These are phyloP conservation scores for Coemansia sp. DNA, from an alignment of 192 early-diverging fungal genomes.

Conservation along the genomic window DNA sequence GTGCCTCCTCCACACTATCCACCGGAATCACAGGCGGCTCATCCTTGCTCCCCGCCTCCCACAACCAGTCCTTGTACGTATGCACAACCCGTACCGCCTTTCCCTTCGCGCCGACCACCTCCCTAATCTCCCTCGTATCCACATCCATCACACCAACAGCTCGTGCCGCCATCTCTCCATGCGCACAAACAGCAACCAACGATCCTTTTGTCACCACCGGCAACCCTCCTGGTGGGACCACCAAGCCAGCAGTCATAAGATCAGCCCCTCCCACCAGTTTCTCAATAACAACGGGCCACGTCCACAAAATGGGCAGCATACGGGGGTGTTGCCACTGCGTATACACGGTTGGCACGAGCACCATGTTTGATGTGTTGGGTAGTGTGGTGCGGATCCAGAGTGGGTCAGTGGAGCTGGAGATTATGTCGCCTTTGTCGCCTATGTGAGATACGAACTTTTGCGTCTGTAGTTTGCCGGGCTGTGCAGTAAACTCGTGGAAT, in stretches of 20 bases:
- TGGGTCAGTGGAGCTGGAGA: conserved; percentile 62
- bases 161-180: conserved; percentile 33
- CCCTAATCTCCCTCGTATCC: conserved; percentile 53
- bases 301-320: conserved; percentile 66
- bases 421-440: conserved; percentile 64
- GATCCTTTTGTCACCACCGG: conserved; percentile 28
- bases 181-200: conserved; percentile 37
- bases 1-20: not conserved
- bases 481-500: conserved; percentile 35
- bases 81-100: conserved; percentile 79
- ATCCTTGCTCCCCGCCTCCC: conserved; percentile 70
- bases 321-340: conserved; percentile 72
- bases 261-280: conserved; percentile 77
- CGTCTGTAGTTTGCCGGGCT: conserved; percentile 58
- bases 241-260: conserved; percentile 43
- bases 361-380: conserved; percentile 13
- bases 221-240: conserved; percentile 33
- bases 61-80: conserved; percentile 76
- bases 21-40: conserved; percentile 57
- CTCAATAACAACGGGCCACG: conserved; percentile 66
- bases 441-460: conserved; percentile 69
- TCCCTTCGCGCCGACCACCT: conserved; percentile 64
- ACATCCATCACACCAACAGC: conserved; percentile 69
- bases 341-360: conserved; percentile 74
- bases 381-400: conserved; percentile 64